A percentile compares a stretch with the other conserved stretches of the same genome.
These are phyloP conservation scores for Flaveria bidentis DNA, from an alignment of 129 eudicot genomes.

Conservation along the genomic window DNA sequence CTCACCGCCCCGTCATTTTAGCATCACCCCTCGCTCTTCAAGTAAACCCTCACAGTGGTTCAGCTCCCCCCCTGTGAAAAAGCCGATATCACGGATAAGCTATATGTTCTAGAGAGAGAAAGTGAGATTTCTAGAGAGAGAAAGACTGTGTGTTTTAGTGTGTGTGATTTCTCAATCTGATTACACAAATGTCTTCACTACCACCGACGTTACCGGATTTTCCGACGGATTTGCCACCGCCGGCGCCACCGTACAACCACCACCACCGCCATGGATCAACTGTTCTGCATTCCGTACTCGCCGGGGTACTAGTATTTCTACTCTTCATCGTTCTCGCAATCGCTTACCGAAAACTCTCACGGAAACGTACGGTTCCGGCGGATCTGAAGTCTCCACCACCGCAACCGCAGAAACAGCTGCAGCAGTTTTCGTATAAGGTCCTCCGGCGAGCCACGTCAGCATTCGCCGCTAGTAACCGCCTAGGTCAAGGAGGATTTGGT, in stretches of 20 bases:
- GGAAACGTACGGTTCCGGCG: slow-evolving; percentile 72
- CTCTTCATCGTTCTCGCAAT: slow-evolving; percentile 49
- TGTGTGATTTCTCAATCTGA: background rate
- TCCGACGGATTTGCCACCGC: slow-evolving; percentile 42
- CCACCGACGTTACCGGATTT: slow-evolving; percentile 50
- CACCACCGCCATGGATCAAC: slow-evolving; percentile 44
- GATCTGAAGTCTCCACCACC: slow-evolving; percentile 70
- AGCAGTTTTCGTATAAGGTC: slow-evolving; percentile 48
- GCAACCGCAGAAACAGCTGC: slow-evolving; percentile 44
- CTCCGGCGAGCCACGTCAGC: slow-evolving; percentile 78
- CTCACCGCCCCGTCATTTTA: slow-evolving; percentile 31
- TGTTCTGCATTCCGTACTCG: slow-evolving; percentile 52
- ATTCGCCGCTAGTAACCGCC: slow-evolving; percentile 55
- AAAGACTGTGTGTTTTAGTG: background rate
- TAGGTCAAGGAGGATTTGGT: slow-evolving; percentile 96
- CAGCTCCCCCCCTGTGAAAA: slow-evolving; percentile 40
- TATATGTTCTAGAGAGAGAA: slow-evolving; percentile 26
- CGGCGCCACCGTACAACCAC: slow-evolving; percentile 39
- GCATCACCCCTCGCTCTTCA: slow-evolving; percentile 29
- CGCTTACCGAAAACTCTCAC: slow-evolving; percentile 61
- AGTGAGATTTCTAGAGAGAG: slow-evolving; percentile 19
- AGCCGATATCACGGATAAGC: slow-evolving; percentile 35
- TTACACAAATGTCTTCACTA: slow-evolving; percentile 52
- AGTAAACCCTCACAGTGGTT: slow-evolving; percentile 35
- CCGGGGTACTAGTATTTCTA: slow-evolving; percentile 42